Base-by-base conservation (phyloP, 805 yeast species). In the Metschnikowia drakensbergensis region DNA sequence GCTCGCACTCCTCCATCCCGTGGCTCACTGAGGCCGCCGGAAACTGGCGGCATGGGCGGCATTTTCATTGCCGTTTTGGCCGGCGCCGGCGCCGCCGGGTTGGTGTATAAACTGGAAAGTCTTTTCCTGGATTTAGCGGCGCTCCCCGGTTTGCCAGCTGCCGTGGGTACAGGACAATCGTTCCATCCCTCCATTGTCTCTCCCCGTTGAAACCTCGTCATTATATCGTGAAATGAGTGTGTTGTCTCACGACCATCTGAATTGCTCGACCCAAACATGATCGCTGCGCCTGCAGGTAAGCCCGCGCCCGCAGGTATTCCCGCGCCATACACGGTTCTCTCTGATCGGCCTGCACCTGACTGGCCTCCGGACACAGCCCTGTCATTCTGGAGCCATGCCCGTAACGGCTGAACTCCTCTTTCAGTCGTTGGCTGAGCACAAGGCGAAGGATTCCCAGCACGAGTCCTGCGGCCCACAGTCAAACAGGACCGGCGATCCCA, bases 131-230 rank as follows among this genome's bases (percentile, higher is more conserved):
- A 27, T 34, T 51, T 47, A 10, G 47, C 30, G n/a, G 49, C 34
- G 10, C 50, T 41, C 35, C 45, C 37, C 37, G 47, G 43, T 31
- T 25, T 46, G 41, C 48, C 42, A 6, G 52, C 47, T 23, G 61
- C 47, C 58, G 60, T 57, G 6, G 63, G 52, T 1, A 72, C 64
- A 0, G 83, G 83, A 58, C 84, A 81, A 60, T 82, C 87, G 57
- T 82, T 82, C 86, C 86, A 82, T 10, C 85, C 86, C 51, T 66
- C 71, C 55, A 68, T 67, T 29, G 61, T 57, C 34, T 64, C 74
- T 25, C 43, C 43, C 26, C 43, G 43, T 23, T 40, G 43, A n/a
- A 23, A 40, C 13, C 43, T 40, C 23, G 43, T 40, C 43, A 40
- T 39, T 17, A 9, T 31, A 36, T 30, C n/a, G 36, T 23, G 8